Conservation (phyloP, 257 asterid species). For the Solanum bukasovii region DNA sequence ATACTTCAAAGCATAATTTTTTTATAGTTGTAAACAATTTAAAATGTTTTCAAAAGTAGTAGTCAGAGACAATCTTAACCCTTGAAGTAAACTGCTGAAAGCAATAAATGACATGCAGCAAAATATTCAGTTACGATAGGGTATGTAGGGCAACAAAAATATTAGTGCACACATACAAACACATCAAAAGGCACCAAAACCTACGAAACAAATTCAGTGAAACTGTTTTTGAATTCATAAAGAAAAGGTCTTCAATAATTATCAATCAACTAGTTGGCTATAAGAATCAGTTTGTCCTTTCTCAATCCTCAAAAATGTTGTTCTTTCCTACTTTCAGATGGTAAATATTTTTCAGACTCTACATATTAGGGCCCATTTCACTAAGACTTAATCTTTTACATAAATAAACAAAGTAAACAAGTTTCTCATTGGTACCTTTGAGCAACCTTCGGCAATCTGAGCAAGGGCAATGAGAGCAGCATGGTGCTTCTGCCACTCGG, state of each 20-base stretch:
- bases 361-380: neutral
- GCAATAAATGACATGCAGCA: neutral
- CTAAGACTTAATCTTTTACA: neutral
- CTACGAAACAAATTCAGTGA: neutral
- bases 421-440: conserved; percentile 45
- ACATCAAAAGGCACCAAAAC: neutral
- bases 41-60: neutral
- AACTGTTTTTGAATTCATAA: neutral
- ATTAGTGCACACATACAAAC: neutral
- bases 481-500: conserved; percentile 94
- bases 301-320: neutral
- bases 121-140: neutral
- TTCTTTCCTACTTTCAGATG: neutral
- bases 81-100: neutral
- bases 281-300: neutral
- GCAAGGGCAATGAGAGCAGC: conserved; percentile 95
- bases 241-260: neutral
- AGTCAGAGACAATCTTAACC: neutral
- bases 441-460: conserved; percentile 95
- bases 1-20: neutral
- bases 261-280: neutral
- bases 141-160: neutral
- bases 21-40: neutral
- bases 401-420: neutral
- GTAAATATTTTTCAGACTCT: neutral